A percentile compares a stretch with the other conserved stretches of the same genome.
phyloP scores from a whole-genome alignment of 1,284 basidiomycete species.

The Malassezia nana region DNA sequence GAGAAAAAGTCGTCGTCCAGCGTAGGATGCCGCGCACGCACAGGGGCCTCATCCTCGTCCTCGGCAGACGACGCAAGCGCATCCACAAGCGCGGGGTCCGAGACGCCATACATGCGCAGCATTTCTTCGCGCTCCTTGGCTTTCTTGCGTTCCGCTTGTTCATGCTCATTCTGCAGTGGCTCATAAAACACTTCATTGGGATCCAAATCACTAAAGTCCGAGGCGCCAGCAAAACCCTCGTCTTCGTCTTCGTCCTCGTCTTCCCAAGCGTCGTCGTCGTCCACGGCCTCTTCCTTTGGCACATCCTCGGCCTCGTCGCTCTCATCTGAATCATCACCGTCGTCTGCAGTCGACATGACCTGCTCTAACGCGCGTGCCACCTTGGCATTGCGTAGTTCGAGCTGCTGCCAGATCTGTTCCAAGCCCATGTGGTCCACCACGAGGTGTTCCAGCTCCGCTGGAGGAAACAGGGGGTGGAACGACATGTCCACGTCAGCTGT shows the following conservation, averaged over 20 bases:
- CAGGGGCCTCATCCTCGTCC: conserved; percentile 20
- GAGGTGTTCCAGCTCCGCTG: conserved; percentile 67
- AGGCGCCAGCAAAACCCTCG: conserved; percentile 36
- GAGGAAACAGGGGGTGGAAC: conserved; percentile 52
- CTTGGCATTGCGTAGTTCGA: conserved; percentile 33
- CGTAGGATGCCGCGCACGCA: conserved; percentile 52
- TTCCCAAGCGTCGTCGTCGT: conserved; percentile 27
- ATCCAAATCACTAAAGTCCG: conserved; percentile 39
- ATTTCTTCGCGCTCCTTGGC: conserved; percentile 26
- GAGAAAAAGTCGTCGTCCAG: conserved; percentile 93
- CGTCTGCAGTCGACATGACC: conserved; percentile 45
- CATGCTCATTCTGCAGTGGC: conserved; percentile 38
- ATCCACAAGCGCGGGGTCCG: conserved; percentile 11
- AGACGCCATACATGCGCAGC: conserved; percentile 18
- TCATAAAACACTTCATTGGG: conserved; percentile 34
- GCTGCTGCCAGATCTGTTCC: conserved; percentile 78
- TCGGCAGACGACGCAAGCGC: conserved; percentile 10
- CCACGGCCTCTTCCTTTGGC: conserved; percentile 17
- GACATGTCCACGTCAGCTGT: conserved; percentile 23
- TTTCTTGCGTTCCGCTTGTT: conserved; percentile 33
- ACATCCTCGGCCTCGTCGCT: conserved; percentile 26
- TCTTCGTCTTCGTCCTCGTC: conserved; percentile 27
- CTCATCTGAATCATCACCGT: conserved; percentile 9
- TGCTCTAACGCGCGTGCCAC: conserved; percentile 29
- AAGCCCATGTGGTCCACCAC: conserved; percentile 72